A percentile compares a stretch with the other conserved stretches of the same genome.
Conservation (phyloP, 164 flowering plant species). For the Amborella trichopoda region DNA sequence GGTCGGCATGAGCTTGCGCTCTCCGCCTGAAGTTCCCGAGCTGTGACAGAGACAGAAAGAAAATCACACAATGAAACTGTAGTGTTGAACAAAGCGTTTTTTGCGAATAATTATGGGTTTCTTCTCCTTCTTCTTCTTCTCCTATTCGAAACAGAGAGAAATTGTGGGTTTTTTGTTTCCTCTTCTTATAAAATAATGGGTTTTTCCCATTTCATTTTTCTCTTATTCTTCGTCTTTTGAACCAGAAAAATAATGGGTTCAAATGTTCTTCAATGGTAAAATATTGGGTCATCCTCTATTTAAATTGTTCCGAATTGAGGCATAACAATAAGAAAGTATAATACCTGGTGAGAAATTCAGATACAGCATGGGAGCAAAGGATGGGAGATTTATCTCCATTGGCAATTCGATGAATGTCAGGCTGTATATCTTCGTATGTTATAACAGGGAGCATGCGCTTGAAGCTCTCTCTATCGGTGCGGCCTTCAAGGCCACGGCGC, state of each 20-base stretch:
- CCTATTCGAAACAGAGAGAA: too few species aligned
- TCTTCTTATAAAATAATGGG: too few species aligned
- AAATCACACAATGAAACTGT: background rate
- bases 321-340: background rate
- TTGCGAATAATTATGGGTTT: too few species aligned
- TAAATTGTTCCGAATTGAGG: too few species aligned
- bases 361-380: conserved; percentile 63
- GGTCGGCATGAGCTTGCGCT: conserved; percentile 92
- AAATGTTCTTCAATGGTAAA: too few species aligned
- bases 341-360: conserved; percentile 83
- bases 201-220: too few species aligned
- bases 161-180: too few species aligned
- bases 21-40: conserved; percentile 96
- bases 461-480: conserved; percentile 59
- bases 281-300: too few species aligned
- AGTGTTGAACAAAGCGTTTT: too few species aligned
- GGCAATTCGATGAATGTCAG: conserved; percentile 63
- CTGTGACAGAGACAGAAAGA: conserved; percentile 18
- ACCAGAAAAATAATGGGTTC: too few species aligned
- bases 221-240: too few species aligned
- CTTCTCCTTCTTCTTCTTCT: too few species aligned
- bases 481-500: conserved; percentile 46
- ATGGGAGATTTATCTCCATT: conserved; percentile 68
- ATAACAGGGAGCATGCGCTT: conserved; percentile 67
- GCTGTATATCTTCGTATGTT: conserved; percentile 57